phyloP scores from a whole-genome alignment of 2,329 filamentous ascomycete species.

The Penicillium crustosum region DNA sequence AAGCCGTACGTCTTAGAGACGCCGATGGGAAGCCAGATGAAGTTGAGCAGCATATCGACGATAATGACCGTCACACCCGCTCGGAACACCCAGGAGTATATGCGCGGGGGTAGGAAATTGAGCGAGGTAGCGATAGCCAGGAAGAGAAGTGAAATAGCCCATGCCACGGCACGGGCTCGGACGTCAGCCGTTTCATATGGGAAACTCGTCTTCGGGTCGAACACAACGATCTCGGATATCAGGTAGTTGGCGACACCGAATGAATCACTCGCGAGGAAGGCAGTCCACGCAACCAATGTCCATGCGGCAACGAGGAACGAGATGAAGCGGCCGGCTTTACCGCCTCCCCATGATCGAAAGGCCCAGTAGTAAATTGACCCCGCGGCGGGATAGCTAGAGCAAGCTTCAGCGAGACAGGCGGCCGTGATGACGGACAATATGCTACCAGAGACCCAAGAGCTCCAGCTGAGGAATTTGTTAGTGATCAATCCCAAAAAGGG shows the following conservation, averaged over 20 bases:
- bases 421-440: slow-evolving; percentile 29
- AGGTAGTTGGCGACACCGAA: slow-evolving; percentile 31
- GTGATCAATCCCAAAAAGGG: neutral
- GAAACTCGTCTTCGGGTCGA: slow-evolving; percentile 38
- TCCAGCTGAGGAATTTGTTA: slow-evolving; percentile 15
- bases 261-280: slow-evolving; percentile 28
- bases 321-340: slow-evolving; percentile 33
- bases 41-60: slow-evolving; percentile 48
- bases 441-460: slow-evolving; percentile 27
- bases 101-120: slow-evolving; percentile 40
- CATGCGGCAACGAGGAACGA: slow-evolving; percentile 56
- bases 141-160: slow-evolving; percentile 41
- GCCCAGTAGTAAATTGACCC: slow-evolving; percentile 37
- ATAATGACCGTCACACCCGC: slow-evolving; percentile 43
- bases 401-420: slow-evolving; percentile 33
- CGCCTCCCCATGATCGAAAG: slow-evolving; percentile 30
- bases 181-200: slow-evolving; percentile 41
- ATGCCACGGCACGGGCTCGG: slow-evolving; percentile 46
- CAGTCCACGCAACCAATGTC: slow-evolving; percentile 57
- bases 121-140: slow-evolving; percentile 32
- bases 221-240: slow-evolving; percentile 42
- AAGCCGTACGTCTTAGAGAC: slow-evolving; percentile 48
- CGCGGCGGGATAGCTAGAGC: slow-evolving; percentile 32
- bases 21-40: slow-evolving; percentile 50
- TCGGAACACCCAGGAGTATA: slow-evolving; percentile 46